Evolutionary conservation across 208 protist species (phyloP).

Genomic region (Crithidia sp.): DNA sequence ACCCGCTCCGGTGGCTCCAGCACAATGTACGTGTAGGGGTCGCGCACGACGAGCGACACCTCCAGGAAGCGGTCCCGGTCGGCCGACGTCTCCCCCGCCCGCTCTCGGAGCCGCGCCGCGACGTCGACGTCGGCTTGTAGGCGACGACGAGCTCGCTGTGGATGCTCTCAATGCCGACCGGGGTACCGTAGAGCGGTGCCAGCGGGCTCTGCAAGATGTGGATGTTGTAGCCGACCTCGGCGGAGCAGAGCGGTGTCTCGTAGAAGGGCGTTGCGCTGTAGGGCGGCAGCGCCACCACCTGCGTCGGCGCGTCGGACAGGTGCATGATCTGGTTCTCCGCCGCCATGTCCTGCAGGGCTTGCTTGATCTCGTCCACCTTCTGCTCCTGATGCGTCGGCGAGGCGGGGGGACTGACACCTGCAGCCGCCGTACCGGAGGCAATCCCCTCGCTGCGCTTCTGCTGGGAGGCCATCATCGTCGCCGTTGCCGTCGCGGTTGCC

Average conservation of each 20-base stretch:
- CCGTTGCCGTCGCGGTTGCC: constrained; percentile 35
- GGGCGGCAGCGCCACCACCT: constrained; percentile 40
- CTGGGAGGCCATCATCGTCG: constrained; percentile 33
- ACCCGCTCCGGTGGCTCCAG: constrained; percentile 60
- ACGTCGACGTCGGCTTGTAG: constrained; percentile 37
- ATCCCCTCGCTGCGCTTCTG: constrained; percentile 15
- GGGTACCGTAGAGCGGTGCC: constrained; percentile 65
- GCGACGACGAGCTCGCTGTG: constrained; percentile 69
- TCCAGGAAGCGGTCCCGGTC: constrained; percentile 68
- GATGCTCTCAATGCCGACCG: constrained; percentile 80
- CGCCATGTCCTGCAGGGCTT: constrained; percentile 29
- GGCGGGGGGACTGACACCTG: background rate
- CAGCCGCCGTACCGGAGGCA: background rate
- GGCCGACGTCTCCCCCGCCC: background rate
- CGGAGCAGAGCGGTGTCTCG: constrained; percentile 46
- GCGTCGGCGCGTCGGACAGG: constrained; percentile 32
- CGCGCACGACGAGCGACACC: constrained; percentile 61
- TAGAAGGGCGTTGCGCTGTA: constrained; percentile 60
- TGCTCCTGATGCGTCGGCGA: constrained; percentile 28
- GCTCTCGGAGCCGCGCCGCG: background rate
- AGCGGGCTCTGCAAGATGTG: constrained; percentile 61
- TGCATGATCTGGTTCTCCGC: constrained; percentile 19
- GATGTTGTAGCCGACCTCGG: constrained; percentile 64
- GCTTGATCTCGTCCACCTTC: constrained; percentile 39
- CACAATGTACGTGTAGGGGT: constrained; percentile 84